Evolutionary conservation across 495 filamentous ascomycete genomes (phyloP).

Genomic region (Aspergillus hancockii): DNA sequence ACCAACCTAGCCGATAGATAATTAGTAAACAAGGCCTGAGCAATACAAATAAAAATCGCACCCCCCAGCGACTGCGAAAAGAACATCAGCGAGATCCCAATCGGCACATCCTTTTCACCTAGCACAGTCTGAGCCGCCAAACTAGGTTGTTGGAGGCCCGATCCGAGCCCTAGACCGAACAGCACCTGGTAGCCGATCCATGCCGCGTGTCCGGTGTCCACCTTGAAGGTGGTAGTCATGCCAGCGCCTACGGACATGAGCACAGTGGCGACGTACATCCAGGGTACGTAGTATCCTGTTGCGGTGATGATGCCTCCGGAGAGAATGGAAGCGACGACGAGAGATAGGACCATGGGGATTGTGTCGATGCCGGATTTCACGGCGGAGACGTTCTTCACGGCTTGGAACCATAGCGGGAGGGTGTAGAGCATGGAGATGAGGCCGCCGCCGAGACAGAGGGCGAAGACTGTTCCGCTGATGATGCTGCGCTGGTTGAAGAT

Average conservation of each 20-base stretch:
- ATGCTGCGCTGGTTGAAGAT: constrained; percentile 56
- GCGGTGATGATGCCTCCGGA: constrained; percentile 42
- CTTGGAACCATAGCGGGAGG: constrained; percentile 77
- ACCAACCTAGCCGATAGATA: background rate
- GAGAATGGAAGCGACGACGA: constrained; percentile 44
- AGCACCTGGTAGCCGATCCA: constrained; percentile 74
- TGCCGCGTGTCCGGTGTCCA: constrained; percentile 45
- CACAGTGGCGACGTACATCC: constrained; percentile 52
- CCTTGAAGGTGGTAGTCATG: constrained; percentile 59
- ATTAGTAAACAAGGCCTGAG: background rate
- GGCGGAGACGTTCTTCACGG: constrained; percentile 38
- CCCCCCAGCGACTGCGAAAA: constrained; percentile 68
- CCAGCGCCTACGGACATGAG: constrained; percentile 63
- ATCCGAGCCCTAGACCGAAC: constrained; percentile 69
- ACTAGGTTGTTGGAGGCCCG: constrained; percentile 67
- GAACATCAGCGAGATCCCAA: constrained; percentile 64
- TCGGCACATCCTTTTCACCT: constrained; percentile 55
- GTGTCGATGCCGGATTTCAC: constrained; percentile 36
- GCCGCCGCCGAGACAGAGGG: constrained; percentile 22
- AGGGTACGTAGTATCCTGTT: constrained; percentile 68
- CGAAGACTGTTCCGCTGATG: constrained; percentile 42
- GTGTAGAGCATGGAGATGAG: constrained; percentile 55
- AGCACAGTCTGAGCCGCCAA: constrained; percentile 68
- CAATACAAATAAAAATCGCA: constrained; percentile 44
- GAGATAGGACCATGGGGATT: constrained; percentile 44